Conservation (phyloP, 2,329 filamentous ascomycete genomes). For the Aotearoamyces nothofagi region DNA sequence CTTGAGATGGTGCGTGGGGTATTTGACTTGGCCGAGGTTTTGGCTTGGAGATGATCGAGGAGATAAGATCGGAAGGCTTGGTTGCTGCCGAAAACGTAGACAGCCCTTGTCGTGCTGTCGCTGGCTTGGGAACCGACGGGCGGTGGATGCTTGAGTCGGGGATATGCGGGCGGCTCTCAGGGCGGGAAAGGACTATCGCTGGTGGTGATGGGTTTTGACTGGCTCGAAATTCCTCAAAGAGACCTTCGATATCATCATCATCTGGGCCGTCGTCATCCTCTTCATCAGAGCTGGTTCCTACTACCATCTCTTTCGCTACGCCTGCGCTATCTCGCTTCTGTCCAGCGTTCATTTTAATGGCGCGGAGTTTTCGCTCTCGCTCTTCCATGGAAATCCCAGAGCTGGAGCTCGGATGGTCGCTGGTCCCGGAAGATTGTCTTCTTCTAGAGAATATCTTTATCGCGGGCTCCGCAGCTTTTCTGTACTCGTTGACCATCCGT, state of each 20-base stretch:
- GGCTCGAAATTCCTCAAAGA: constrained; percentile 8
- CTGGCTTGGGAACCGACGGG: no score
- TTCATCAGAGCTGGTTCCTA: constrained; percentile 12
- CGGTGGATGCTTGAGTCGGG: constrained; percentile 1
- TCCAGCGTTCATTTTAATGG: constrained; percentile 15
- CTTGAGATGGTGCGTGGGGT: no score
- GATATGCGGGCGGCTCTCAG: constrained; percentile 3
- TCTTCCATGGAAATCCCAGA: constrained; percentile 18
- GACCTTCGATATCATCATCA: constrained; percentile 3
- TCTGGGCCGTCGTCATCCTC: constrained; percentile 15
- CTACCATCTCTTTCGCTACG: constrained; percentile 6
- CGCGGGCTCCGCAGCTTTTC: constrained; percentile 24
- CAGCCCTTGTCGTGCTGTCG: no score
- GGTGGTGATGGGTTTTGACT: constrained; percentile 2
- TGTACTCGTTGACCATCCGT: constrained; percentile 37
- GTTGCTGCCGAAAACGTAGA: no score
- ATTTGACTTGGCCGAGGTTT: constrained; percentile 1
- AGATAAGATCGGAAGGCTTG: constrained; percentile 6
- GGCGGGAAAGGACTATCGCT: no score
- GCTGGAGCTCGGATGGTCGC: constrained; percentile 8
- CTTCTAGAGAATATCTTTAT: constrained; percentile 19
- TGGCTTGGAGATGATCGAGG: constrained; percentile 5
- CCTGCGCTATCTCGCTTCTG: neutral
- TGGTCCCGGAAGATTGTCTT: constrained; percentile 5
- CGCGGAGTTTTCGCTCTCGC: constrained; percentile 22